These are phyloP conservation scores for Suhomyces kunorum DNA, from an alignment of 1,139 yeast species.

Conservation along the genomic window DNA sequence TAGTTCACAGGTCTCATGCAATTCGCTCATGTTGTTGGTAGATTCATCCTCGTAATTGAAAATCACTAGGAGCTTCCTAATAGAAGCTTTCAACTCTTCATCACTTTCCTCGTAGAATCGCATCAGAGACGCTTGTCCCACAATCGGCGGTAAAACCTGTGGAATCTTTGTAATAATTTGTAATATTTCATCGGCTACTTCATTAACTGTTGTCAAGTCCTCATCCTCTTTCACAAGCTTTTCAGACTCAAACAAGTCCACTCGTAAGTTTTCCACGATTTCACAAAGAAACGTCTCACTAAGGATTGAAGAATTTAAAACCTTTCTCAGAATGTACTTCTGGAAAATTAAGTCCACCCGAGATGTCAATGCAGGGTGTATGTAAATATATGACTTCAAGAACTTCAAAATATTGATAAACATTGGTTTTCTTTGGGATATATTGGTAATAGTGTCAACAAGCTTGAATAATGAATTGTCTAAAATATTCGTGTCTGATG, in stretches of 20 bases:
- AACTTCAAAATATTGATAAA: constrained; percentile 18
- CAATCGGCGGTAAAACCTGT: constrained; percentile 12
- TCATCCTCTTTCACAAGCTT: constrained; percentile 9
- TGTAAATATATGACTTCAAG: constrained; percentile 6
- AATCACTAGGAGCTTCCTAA: constrained; percentile 22
- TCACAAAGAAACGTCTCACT: constrained; percentile 24
- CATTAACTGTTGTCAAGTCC: constrained; percentile 12
- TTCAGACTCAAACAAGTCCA: constrained; percentile 22
- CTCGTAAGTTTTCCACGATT: constrained; percentile 23
- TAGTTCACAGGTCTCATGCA: constrained; percentile 20
- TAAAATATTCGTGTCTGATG: constrained; percentile 10
- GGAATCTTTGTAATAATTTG: constrained; percentile 15
- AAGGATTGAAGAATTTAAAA: constrained; percentile 18
- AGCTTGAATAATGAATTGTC: constrained; percentile 28
- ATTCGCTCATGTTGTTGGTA: constrained; percentile 5
- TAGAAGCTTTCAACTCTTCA: constrained; percentile 19
- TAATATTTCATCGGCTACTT: constrained; percentile 19
- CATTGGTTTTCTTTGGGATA: constrained; percentile 34
- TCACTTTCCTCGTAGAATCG: constrained; percentile 19
- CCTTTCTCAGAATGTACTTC: constrained; percentile 18
- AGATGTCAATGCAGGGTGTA: constrained; percentile 5
- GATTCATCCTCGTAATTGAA: constrained; percentile 21
- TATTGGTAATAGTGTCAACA: constrained; percentile 29
- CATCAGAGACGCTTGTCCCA: constrained; percentile 5
- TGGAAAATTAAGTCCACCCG: constrained; percentile 9